Percentiles rank a stretch among this genome's conserved stretches.
phyloP scores from a whole-genome alignment of 2,329 filamentous ascomycete genomes.

The Xylariomycetidae sp. region DNA sequence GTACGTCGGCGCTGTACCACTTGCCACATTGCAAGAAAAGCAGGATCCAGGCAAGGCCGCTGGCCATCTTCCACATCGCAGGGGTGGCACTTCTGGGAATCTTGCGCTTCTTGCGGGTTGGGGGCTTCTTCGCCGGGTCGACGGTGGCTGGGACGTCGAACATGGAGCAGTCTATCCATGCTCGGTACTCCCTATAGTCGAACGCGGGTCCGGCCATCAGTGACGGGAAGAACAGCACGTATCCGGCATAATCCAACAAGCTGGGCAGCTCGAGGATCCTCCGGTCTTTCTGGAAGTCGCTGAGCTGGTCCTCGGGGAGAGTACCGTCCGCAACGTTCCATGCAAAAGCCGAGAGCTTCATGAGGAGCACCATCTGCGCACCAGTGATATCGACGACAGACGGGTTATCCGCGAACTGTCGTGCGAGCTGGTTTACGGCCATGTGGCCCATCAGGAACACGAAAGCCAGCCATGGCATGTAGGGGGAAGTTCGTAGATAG shows the following conservation, averaged over 20 bases:
- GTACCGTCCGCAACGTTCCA: slow-evolving; percentile 97
- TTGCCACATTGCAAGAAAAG: slow-evolving; percentile 67
- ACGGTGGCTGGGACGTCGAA: slow-evolving; percentile 77
- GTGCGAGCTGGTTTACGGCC: slow-evolving; percentile 80
- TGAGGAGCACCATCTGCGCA: slow-evolving; percentile 96
- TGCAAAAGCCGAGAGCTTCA: slow-evolving; percentile 95
- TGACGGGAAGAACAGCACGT: slow-evolving; percentile 91
- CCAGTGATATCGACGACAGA: slow-evolving; percentile 79
- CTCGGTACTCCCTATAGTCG: slow-evolving; percentile 86
- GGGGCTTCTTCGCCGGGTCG: slow-evolving; percentile 80
- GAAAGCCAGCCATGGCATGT: slow-evolving; percentile 98
- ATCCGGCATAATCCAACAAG: slow-evolving; percentile 77
- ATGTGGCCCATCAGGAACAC: slow-evolving; percentile 93
- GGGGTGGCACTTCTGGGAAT: slow-evolving; percentile 88
- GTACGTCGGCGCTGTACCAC: slow-evolving; percentile 57
- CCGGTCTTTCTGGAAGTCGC: slow-evolving; percentile 78
- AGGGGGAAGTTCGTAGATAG: slow-evolving; percentile 70
- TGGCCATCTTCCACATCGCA: slow-evolving; percentile 67
- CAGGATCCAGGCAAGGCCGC: slow-evolving; percentile 73
- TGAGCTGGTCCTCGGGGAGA: slow-evolving; percentile 71
- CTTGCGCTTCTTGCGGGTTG: slow-evolving; percentile 81
- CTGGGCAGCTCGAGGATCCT: slow-evolving; percentile 68
- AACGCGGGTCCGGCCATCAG: slow-evolving; percentile 88
- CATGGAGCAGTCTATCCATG: slow-evolving; percentile 91
- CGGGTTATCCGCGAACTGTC: slow-evolving; percentile 65